Conservation (phyloP, 306 rosid species). For the Pueraria montana region DNA sequence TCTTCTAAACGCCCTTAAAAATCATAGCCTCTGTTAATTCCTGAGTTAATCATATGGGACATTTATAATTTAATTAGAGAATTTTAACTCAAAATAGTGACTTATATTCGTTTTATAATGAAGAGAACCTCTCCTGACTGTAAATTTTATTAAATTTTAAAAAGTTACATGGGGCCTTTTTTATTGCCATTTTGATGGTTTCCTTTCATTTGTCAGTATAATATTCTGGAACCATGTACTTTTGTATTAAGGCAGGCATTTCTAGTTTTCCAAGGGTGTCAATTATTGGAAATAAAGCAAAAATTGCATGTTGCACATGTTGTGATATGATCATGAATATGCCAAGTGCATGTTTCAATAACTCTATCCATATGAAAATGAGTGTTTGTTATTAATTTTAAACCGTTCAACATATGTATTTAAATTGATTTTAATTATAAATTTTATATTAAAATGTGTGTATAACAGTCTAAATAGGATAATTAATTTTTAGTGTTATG, state of each 20-base stretch:
- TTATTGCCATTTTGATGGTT: not conserved
- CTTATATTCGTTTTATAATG: not conserved
- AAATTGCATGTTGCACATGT: slow-evolving; percentile 9
- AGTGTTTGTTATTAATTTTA: not conserved
- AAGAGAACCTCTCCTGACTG: not conserved
- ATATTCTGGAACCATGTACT: not conserved
- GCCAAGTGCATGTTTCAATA: not conserved
- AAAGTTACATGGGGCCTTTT: not conserved
- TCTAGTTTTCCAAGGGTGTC: not conserved
- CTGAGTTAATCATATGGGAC: too few relatives aligned
- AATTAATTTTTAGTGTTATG: not conserved
- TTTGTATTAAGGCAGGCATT: not conserved
- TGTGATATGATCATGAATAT: not conserved
- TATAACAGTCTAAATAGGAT: not conserved
- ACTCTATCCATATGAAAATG: not conserved
- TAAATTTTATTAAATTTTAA: not conserved
- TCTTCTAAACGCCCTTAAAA: too few relatives aligned
- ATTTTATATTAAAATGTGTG: not conserved
- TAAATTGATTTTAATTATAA: not conserved
- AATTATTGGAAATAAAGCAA: slow-evolving; percentile 11
- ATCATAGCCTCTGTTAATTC: too few relatives aligned
- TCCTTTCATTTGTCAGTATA: not conserved
- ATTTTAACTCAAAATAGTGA: not conserved
- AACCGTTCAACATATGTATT: not conserved
- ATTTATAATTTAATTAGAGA: not conserved